A percentile compares a stretch with the other conserved stretches of the same genome.
Evolutionary conservation across 2,329 filamentous ascomycete genomes (phyloP).

Genomic region (Metarhizium sp.): DNA sequence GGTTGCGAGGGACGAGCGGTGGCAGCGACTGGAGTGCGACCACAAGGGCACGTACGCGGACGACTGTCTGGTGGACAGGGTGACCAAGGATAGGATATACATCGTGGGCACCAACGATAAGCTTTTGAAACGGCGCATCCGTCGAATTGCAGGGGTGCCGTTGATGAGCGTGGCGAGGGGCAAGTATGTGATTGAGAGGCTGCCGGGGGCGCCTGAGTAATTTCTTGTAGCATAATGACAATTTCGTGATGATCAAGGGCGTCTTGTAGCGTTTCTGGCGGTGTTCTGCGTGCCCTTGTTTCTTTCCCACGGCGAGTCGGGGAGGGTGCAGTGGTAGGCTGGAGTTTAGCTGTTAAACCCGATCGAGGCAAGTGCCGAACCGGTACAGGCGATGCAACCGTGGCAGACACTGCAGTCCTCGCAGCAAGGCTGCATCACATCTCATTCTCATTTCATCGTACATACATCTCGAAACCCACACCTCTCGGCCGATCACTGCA

Average conservation of each 20-base stretch:
- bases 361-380: too few species aligned
- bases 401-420: too few species aligned
- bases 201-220: conserved; percentile 70
- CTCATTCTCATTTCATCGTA: too few species aligned
- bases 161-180: conserved; percentile 76
- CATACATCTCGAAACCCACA: too few species aligned
- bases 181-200: conserved; percentile 89
- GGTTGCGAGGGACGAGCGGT: conserved; percentile 83
- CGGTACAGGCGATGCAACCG: too few species aligned
- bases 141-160: conserved; percentile 61
- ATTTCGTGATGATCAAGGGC: neutral
- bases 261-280: neutral
- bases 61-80: conserved; percentile 72
- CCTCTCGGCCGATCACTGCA: too few species aligned
- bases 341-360: neutral
- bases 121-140: conserved; percentile 70
- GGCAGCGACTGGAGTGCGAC: conserved; percentile 76
- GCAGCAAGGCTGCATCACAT: too few species aligned
- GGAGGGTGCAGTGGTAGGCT: too few species aligned
- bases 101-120: conserved; percentile 71
- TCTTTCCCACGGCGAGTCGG: too few species aligned
- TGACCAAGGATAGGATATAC: conserved; percentile 66
- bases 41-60: conserved; percentile 80
- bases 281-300: too few species aligned
- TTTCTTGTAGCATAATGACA: conserved; percentile 7